Conservation (phyloP, 2,329 filamentous ascomycete genomes). For the Madurella mycetomatis region DNA sequence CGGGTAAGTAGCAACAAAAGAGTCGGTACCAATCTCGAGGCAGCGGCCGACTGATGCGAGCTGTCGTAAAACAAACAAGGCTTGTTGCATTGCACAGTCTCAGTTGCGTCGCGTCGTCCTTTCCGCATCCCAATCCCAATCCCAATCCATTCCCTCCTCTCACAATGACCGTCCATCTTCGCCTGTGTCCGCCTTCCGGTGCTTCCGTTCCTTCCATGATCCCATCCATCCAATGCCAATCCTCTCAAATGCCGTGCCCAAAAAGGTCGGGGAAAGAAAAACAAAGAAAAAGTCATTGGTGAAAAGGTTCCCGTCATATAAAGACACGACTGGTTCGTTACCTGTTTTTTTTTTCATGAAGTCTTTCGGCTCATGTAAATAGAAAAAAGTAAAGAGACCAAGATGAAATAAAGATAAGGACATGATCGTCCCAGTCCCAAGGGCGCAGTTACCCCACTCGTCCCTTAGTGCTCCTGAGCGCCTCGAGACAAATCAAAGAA, state of each 20-base stretch:
- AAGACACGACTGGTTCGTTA: conserved; percentile 26
- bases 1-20: too few relatives aligned
- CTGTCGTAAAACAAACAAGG: too few relatives aligned
- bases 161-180: too few relatives aligned
- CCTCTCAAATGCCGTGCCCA: conserved; percentile 5
- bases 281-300: not conserved
- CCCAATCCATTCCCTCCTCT: not conserved
- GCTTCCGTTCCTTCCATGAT: too few relatives aligned
- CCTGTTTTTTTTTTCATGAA: conserved; percentile 23
- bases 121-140: not conserved
- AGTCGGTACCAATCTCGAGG: too few relatives aligned
- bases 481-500: not conserved
- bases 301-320: conserved; percentile 2
- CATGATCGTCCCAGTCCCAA: not conserved
- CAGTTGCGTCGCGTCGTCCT: not conserved
- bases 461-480: not conserved
- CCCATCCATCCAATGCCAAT: conserved; percentile 7
- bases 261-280: too few relatives aligned
- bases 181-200: too few relatives aligned
- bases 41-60: too few relatives aligned
- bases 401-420: conserved; percentile 4
- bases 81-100: not conserved
- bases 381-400: conserved; percentile 16
- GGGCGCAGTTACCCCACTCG: not conserved
- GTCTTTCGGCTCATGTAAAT: conserved; percentile 14